These are phyloP conservation scores for Microdochium nivale DNA, from an alignment of 2,329 filamentous ascomycete species.

Conservation along the genomic window DNA sequence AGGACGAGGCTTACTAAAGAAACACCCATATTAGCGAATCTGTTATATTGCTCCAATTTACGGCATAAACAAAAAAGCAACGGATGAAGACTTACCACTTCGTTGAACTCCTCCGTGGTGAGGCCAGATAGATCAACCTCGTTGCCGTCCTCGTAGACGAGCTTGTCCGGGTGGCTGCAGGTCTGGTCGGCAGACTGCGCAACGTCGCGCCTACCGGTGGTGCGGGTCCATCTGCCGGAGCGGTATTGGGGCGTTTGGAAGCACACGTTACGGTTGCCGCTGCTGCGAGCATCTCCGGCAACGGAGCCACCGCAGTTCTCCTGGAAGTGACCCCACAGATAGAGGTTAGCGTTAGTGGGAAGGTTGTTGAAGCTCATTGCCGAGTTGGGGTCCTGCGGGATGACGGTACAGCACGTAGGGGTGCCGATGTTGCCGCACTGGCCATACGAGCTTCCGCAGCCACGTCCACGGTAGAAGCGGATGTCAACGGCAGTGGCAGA, in stretches of 20 bases:
- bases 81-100: not conserved
- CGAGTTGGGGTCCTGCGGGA: not conserved
- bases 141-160: not conserved
- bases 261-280: not conserved
- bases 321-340: not conserved
- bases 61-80: not conserved
- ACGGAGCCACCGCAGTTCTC: not conserved
- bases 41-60: not conserved
- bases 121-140: not conserved
- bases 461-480: not conserved
- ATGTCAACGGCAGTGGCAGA: not conserved
- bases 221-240: not conserved
- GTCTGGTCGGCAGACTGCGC: not conserved
- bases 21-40: not conserved
- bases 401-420: not conserved
- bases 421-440: not conserved
- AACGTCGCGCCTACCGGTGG: not conserved
- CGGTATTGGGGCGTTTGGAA: not conserved
- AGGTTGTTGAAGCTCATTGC: not conserved
- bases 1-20: not conserved
- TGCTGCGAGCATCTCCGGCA: not conserved
- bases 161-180: not conserved
- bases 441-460: not conserved
- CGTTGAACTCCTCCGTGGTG: not conserved
- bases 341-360: not conserved